Base-by-base conservation (phyloP, 805 yeast genomes). In the Starmera caribaea region DNA sequence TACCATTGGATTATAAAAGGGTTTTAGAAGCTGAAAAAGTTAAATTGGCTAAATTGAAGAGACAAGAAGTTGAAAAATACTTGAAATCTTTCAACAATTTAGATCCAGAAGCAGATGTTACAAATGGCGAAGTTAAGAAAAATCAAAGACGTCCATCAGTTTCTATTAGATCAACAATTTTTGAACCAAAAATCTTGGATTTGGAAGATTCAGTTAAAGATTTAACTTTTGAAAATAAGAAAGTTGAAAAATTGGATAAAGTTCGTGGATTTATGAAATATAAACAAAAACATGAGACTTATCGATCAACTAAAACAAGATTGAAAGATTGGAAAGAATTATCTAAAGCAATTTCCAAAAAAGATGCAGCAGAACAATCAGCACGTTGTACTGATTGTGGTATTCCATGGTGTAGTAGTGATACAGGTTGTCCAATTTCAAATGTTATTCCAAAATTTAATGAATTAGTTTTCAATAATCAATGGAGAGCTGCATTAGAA, bases 351-450 rank as follows among this genome's bases (percentile, higher is more conserved):
- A 70, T 90, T 51, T 69, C 87, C 41, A 83, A 85, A 63, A 88
- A 83, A 38, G 97, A 92, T 50, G 80, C 90, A 55, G 76, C 79
- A 59, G 76, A 73, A 59, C 97, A 90, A 69, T 85, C 97, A 42
- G 96, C 97, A 13, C 79, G 98, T 64, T 90, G 98, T 74, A 90
- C 92, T 95, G 97, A 90, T 66, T 90, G 98, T 72, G 98, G 98
- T 71, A 94, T 92, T 53, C 98, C 98, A 43, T 90, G 90, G 77
- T 90, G 98, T 72, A 94, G 90, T 57, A 82, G 95, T 36, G 97
- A 90, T 62, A 84, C 96, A 34, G 98, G 98, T 44, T 90, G 98
- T 69, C 98, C 98, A 39, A 83, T 90, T 49, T 88, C 97, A 39
- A 90, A 90, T 65, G 80, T 90, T 52, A 90, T 90, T 69, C 98